Evolutionary conservation across 2,329 filamentous ascomycete species (phyloP).

Genomic region (Dactylonectria macrodidyma): DNA sequence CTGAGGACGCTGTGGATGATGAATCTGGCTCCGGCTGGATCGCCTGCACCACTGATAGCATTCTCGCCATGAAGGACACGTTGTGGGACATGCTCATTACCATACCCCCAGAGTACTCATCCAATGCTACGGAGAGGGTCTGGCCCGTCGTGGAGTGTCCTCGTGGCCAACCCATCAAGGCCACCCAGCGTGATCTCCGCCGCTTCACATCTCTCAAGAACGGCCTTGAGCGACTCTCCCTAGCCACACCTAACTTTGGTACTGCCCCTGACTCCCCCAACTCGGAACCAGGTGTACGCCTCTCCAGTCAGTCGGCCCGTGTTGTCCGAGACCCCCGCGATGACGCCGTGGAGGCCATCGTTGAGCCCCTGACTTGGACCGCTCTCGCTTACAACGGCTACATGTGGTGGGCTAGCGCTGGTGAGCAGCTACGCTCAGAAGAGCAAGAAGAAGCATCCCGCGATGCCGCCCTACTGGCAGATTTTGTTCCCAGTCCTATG

Average conservation of each 20-base stretch:
- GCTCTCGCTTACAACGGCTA: constrained; percentile 85
- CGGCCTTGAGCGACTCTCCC: constrained; percentile 69
- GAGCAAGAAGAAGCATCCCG: constrained; percentile 71
- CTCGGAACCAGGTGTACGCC: constrained; percentile 46
- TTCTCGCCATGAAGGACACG: constrained; percentile 86
- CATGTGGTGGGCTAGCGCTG: constrained; percentile 92
- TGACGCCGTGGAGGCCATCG: constrained; percentile 67
- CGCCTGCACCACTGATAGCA: constrained; percentile 95
- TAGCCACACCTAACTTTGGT: constrained; percentile 39
- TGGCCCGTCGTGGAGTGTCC: constrained; percentile 85
- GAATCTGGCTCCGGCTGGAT: constrained; percentile 81
- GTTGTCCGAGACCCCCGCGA: constrained; percentile 57
- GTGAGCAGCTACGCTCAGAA: constrained; percentile 76
- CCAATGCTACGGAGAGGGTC: constrained; percentile 70
- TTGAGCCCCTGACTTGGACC: constrained; percentile 78
- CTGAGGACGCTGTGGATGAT: constrained; percentile 58
- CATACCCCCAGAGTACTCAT: constrained; percentile 76
- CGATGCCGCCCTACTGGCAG: constrained; percentile 70
- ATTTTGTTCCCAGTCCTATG: constrained; percentile 59
- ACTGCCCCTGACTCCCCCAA: constrained; percentile 48
- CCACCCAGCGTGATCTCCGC: constrained; percentile 90
- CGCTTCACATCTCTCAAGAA: constrained; percentile 80
- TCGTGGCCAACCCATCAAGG: constrained; percentile 78
- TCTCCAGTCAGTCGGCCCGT: constrained; percentile 48
- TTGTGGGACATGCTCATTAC: constrained; percentile 93